Percentiles rank a stretch among this genome's conserved stretches.
Evolutionary conservation across 169 alveolate species (phyloP).

Genomic region (Plasmodium inui): DNA sequence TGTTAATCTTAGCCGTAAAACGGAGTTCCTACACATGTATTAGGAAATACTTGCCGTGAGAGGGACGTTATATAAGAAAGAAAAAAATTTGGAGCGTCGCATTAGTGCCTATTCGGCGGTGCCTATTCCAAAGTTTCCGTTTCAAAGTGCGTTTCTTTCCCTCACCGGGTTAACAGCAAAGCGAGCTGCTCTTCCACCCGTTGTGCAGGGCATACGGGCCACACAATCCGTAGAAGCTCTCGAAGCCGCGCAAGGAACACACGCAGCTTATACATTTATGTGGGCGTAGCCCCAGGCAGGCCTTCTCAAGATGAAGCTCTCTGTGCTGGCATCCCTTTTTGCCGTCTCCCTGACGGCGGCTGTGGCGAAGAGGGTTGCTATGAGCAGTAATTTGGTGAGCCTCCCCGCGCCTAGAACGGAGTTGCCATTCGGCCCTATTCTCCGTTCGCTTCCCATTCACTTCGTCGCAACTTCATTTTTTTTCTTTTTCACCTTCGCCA

Average conservation of each 20-base stretch:
- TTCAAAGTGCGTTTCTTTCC: not conserved
- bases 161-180: no score
- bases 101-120: not conserved
- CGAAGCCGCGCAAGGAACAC: not conserved
- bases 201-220: not conserved
- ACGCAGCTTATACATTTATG: not conserved
- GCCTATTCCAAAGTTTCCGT: not conserved
- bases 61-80: not conserved
- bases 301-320: conserved; percentile 21
- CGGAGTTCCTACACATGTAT: not conserved
- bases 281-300: not conserved
- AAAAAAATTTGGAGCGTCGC: not conserved
- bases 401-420: not conserved
- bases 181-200: not conserved
- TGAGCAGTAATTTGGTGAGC: conserved; percentile 22
- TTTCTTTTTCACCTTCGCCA: not conserved
- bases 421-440: not conserved
- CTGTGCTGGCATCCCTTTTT: not conserved
- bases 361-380: conserved; percentile 17
- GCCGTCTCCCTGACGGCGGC: not conserved
- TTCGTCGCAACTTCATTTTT: not conserved
- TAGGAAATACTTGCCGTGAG: not conserved
- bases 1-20: not conserved
- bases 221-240: not conserved
- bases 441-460: not conserved